Conservation (phyloP, 2,329 filamentous ascomycete species). For the Pleurostoma richardsiae region DNA sequence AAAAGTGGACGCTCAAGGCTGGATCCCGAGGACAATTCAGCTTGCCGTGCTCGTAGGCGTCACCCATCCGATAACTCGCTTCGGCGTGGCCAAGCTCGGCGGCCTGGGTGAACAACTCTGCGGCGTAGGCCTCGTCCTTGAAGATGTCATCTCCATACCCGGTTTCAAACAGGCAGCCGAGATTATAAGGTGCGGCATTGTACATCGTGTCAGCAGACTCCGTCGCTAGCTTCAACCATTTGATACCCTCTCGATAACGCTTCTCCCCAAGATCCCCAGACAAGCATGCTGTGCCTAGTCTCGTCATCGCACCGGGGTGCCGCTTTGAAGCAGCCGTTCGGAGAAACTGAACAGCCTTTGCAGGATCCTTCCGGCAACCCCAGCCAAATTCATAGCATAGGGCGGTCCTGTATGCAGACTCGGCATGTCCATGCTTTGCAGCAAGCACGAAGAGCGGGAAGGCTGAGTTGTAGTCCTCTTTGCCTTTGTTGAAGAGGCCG, state of each 20-base stretch:
- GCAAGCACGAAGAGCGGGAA: slow-evolving; percentile 91
- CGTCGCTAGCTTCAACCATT: slow-evolving; percentile 91
- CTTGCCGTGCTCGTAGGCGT: slow-evolving; percentile 91
- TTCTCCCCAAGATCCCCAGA: slow-evolving; percentile 84
- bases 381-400: slow-evolving; percentile 98
- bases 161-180: slow-evolving; percentile 81
- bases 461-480: slow-evolving; percentile 84
- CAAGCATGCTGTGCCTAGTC: slow-evolving; percentile 85
- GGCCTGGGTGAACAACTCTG: slow-evolving; percentile 89
- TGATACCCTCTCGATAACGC: slow-evolving; percentile 84
- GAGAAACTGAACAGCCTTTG: slow-evolving; percentile 91
- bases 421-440: slow-evolving; percentile 94
- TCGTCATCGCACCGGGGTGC: slow-evolving; percentile 90
- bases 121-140: slow-evolving; percentile 82
- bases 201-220: slow-evolving; percentile 90
- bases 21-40: slow-evolving; percentile 86
- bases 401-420: slow-evolving; percentile 88
- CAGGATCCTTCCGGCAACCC: slow-evolving; percentile 85
- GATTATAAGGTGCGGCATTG: slow-evolving; percentile 86
- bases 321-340: slow-evolving; percentile 86
- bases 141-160: slow-evolving; percentile 96
- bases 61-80: slow-evolving; percentile 84
- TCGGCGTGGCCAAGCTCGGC: slow-evolving; percentile 87
- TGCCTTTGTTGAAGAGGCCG: slow-evolving; percentile 91
- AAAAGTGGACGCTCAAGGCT: slow-evolving; percentile 93